Conservation (phyloP, 768 basidiomycete genomes). For the Pleurotus tuber-regium region DNA sequence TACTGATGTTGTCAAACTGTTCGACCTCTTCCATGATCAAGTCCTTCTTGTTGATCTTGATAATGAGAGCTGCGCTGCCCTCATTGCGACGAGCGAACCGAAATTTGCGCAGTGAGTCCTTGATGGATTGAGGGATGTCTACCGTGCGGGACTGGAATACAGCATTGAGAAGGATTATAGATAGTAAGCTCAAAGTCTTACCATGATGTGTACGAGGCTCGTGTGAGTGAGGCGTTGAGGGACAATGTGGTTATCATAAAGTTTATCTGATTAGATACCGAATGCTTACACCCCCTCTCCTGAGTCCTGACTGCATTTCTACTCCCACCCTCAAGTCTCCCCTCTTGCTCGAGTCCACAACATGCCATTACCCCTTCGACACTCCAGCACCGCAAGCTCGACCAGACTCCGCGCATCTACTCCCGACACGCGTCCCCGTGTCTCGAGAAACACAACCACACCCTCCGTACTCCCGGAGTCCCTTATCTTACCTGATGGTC, state of each 20-base stretch:
- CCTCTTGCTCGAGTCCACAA: not conserved
- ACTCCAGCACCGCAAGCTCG: no score
- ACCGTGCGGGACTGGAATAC: constrained; percentile 64
- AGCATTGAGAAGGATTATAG: constrained; percentile 9
- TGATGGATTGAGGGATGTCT: constrained; percentile 79
- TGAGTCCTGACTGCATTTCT: no score
- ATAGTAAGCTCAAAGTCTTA: constrained; percentile 21
- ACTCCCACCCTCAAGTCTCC: not conserved
- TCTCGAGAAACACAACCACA: constrained; percentile 14
- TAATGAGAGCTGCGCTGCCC: constrained; percentile 75
- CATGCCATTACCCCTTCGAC: no score
- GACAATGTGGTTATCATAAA: no score
- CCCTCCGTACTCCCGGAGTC: constrained; percentile 28
- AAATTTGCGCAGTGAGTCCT: constrained; percentile 81
- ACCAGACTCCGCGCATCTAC: constrained; percentile 13
- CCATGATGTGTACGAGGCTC: constrained; percentile 24
- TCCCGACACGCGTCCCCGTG: constrained; percentile 15
- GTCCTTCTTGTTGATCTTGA: constrained; percentile 87
- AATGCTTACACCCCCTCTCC: no score
- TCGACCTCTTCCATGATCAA: constrained; percentile 84
- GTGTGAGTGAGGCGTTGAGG: constrained; percentile 25
- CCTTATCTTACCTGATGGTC: constrained; percentile 42
- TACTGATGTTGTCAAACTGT: constrained; percentile 68
- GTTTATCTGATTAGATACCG: no score
- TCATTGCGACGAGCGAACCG: constrained; percentile 66